phyloP scores from a whole-genome alignment of 306 rosid species.

The Boehmeria nivea region DNA sequence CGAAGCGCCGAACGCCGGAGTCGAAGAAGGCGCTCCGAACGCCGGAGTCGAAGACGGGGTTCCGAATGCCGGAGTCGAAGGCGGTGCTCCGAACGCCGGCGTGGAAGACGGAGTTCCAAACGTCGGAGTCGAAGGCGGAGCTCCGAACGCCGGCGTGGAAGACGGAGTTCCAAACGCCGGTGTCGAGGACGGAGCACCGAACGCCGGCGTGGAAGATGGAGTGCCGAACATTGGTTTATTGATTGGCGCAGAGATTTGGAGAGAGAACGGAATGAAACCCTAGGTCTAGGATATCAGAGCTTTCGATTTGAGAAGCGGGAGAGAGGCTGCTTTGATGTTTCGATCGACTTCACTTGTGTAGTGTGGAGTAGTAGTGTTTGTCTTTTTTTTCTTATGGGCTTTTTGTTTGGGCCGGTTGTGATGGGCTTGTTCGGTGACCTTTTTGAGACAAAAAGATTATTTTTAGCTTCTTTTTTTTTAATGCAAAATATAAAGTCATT shows the following conservation, averaged over 20 bases:
- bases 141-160: constrained; percentile 40
- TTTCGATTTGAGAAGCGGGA: neutral
- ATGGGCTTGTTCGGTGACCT: too few relatives aligned
- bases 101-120: constrained; percentile 54
- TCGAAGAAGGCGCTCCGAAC: constrained; percentile 48
- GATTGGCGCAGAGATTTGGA: too few relatives aligned
- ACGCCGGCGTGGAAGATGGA: constrained; percentile 32
- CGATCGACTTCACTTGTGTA: too few relatives aligned
- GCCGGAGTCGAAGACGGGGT: constrained; percentile 35
- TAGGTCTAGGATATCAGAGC: neutral
- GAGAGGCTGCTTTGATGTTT: neutral
- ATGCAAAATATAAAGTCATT: too few relatives aligned
- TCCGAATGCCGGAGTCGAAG: constrained; percentile 35
- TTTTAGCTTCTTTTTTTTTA: too few relatives aligned
- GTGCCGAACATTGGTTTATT: constrained; percentile 29
- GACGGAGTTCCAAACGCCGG: constrained; percentile 50
- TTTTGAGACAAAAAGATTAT: too few relatives aligned
- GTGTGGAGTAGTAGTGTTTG: too few relatives aligned
- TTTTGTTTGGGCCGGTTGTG: too few relatives aligned
- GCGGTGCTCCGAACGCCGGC: constrained; percentile 38
- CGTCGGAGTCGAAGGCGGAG: constrained; percentile 24
- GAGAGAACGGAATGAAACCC: neutral
- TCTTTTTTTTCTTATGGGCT: too few relatives aligned
- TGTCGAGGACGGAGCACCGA: constrained; percentile 43
- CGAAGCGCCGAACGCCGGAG: constrained; percentile 43